phyloP scores from a whole-genome alignment of 768 basidiomycete genomes.

The Amanita muscaria region DNA sequence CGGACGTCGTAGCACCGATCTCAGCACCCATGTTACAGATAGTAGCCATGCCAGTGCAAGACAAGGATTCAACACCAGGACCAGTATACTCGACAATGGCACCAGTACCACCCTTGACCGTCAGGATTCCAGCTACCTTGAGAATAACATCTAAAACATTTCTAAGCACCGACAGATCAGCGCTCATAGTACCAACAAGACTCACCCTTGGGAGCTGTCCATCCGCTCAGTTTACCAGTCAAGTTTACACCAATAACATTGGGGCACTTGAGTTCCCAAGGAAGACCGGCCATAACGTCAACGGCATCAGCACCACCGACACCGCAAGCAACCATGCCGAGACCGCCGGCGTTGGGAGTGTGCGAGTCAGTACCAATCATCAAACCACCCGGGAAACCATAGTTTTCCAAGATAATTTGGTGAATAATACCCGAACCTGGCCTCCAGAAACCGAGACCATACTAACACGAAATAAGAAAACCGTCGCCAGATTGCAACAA shows the following conservation, averaged over 20 bases:
- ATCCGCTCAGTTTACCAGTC: slow-evolving; percentile 89
- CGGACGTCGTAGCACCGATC: slow-evolving; percentile 96
- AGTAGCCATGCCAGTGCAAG: slow-evolving; percentile 98
- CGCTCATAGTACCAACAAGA: not conserved
- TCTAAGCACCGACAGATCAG: not conserved
- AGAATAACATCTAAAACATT: slow-evolving; percentile 77
- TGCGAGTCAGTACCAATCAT: slow-evolving; percentile 99
- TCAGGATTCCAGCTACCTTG: slow-evolving; percentile 97
- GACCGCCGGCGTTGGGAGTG: slow-evolving; percentile 98
- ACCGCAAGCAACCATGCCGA: slow-evolving; percentile 99
- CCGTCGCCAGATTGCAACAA: no score
- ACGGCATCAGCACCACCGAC: slow-evolving; percentile 99
- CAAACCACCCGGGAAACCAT: slow-evolving; percentile 97
- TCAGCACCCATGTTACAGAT: slow-evolving; percentile 99
- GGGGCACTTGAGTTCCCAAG: slow-evolving; percentile 99
- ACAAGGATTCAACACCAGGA: slow-evolving; percentile 90
- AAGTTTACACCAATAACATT: slow-evolving; percentile 98
- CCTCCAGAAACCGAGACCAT: slow-evolving; percentile 99
- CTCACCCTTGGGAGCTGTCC: slow-evolving; percentile 95
- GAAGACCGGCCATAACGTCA: slow-evolving; percentile 96
- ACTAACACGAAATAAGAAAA: slow-evolving; percentile 33
- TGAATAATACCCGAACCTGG: slow-evolving; percentile 99
- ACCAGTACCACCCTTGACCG: slow-evolving; percentile 98
- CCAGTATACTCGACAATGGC: slow-evolving; percentile 98
- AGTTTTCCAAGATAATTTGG: slow-evolving; percentile 99